Conservation (phyloP, 257 asterid genomes). For the Oldenlandia corymbosa region DNA sequence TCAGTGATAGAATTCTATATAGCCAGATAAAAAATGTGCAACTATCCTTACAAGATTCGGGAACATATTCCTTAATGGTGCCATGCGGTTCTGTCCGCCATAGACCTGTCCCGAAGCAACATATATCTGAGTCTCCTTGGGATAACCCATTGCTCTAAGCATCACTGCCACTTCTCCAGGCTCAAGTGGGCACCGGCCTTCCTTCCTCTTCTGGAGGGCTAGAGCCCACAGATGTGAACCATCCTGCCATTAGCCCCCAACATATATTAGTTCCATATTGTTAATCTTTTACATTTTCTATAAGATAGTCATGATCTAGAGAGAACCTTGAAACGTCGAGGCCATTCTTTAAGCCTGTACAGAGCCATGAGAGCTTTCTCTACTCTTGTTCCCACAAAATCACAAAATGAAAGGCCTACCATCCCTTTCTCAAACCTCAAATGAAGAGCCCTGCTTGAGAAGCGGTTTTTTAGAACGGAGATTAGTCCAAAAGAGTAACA, state of each 20-base stretch:
- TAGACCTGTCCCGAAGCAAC: constrained; percentile 99
- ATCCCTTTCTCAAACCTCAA: constrained; percentile 98
- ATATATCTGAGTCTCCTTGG: constrained; percentile 94
- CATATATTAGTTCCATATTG: constrained; percentile 4
- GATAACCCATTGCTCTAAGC: constrained; percentile 99
- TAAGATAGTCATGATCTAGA: constrained; percentile 5
- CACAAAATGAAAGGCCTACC: constrained; percentile 99
- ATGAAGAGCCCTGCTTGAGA: constrained; percentile 88
- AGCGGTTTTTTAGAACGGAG: constrained; percentile 6
- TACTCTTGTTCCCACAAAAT: constrained; percentile 84
- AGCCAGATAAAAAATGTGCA: neutral
- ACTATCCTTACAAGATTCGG: constrained; percentile 77
- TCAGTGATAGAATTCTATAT: too few relatives aligned
- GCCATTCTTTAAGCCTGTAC: constrained; percentile 97
- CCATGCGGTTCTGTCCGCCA: constrained; percentile 99
- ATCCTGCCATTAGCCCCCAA: constrained; percentile 48
- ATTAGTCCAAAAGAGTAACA: constrained; percentile 4
- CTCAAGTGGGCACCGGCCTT: constrained; percentile 99
- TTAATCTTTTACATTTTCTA: neutral
- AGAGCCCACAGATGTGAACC: constrained; percentile 98
- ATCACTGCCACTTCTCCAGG: constrained; percentile 98
- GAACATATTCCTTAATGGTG: constrained; percentile 96
- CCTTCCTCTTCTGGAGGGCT: constrained; percentile 96
- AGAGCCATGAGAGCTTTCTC: constrained; percentile 93
- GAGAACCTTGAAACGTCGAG: constrained; percentile 89